These are phyloP conservation scores for Kentomonas sorsogonicus DNA, from an alignment of 208 protist genomes.

Conservation along the genomic window DNA sequence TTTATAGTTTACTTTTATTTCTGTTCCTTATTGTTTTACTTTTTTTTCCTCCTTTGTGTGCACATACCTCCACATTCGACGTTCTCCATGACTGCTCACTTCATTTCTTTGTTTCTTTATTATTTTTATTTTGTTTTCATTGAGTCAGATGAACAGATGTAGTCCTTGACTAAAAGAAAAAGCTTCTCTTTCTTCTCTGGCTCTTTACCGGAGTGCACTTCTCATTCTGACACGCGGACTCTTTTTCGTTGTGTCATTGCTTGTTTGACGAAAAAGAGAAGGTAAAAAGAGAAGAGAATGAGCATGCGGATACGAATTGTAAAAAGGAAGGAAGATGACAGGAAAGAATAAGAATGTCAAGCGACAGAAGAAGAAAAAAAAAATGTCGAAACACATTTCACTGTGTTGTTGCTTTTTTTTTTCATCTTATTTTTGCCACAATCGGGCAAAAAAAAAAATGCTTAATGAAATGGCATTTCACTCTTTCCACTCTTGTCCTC, in stretches of 20 bases:
- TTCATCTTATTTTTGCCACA: neutral
- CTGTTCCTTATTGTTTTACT: slow-evolving; percentile 4
- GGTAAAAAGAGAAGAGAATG: neutral
- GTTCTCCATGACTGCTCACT: too few relatives aligned
- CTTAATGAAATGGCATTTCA: neutral
- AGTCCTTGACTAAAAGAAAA: too few relatives aligned
- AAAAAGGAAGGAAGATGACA: slow-evolving; percentile 3
- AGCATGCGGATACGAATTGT: neutral
- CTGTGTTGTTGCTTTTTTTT: slow-evolving; percentile 1
- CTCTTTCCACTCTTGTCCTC: slow-evolving; percentile 1
- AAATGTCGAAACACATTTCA: neutral
- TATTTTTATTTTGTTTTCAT: neutral
- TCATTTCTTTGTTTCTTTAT: neutral
- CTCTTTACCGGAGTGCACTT: too few relatives aligned
- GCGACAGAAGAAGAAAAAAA: slow-evolving; percentile 13
- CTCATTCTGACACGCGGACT: too few relatives aligned
- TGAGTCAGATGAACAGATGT: neutral
- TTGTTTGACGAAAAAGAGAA: neutral
- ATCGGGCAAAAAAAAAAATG: slow-evolving; percentile 4
- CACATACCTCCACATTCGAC: too few relatives aligned
- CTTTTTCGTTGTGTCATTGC: neutral
- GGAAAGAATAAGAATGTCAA: neutral
- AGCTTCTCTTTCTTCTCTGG: neutral
- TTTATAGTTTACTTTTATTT: slow-evolving; percentile 7
- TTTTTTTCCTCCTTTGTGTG: neutral